Conservation (phyloP, 192 early-diverging fungal genomes). For the Funneliformis geosporum region DNA sequence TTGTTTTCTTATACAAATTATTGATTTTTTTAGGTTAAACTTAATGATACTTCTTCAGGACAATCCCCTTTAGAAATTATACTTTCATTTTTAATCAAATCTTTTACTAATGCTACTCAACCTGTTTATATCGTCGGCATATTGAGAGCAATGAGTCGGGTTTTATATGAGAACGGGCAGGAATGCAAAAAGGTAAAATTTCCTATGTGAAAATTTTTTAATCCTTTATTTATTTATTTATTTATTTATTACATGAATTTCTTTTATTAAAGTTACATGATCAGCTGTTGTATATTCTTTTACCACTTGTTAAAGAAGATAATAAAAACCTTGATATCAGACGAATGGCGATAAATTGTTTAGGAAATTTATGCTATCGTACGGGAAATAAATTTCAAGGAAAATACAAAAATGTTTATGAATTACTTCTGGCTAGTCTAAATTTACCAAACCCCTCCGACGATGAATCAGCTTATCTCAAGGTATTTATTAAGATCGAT, state of each 20-base stretch:
- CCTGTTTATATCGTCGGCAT: conserved; percentile 40
- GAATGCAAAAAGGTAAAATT: conserved; percentile 42
- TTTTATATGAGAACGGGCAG: conserved; percentile 51
- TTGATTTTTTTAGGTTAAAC: neutral
- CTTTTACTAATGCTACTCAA: conserved; percentile 16
- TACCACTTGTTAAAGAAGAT: conserved; percentile 27
- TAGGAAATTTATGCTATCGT: conserved; percentile 66
- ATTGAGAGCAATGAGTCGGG: conserved; percentile 52
- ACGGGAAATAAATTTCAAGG: conserved; percentile 53
- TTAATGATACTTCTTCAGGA: conserved; percentile 1
- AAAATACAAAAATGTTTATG: conserved; percentile 53
- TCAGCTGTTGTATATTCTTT: conserved; percentile 36
- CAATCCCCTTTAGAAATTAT: conserved; percentile 23
- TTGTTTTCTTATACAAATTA: neutral
- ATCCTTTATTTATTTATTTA: neutral
- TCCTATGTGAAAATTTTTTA: neutral
- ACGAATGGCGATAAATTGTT: conserved; percentile 68
- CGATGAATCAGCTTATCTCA: conserved; percentile 13
- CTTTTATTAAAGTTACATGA: conserved; percentile 35
- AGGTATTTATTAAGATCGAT: neutral
- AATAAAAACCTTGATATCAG: conserved; percentile 43
- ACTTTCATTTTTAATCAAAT: conserved; percentile 16
- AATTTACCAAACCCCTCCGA: neutral
- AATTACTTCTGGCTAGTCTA: conserved; percentile 51
- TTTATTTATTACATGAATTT: neutral